Evolutionary conservation across 192 early-diverging fungal genomes (phyloP), one percentile per base, ranked within the genome.

Genomic region (Rhizophagus prolifer): DNA sequence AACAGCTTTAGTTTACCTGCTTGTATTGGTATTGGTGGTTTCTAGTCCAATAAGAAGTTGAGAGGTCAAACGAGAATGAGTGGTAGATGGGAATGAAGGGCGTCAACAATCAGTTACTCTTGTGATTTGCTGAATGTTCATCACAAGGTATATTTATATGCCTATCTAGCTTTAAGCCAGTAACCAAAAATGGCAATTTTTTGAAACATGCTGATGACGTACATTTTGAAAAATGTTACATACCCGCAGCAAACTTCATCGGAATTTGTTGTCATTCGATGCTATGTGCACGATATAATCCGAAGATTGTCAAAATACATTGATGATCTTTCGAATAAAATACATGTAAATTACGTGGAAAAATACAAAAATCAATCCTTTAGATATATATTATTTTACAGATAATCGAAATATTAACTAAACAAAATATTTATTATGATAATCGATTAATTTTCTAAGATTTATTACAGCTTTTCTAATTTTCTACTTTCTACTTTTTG

Each of bases 41-140:
- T 76, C 44, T 76, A 76, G 74, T 76, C 74, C 74, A 76, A 76
- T 76, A 76, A 76, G 74, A 76, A 66, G 74, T 76, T 23, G 74
- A 50, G 74, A 54, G 58, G 64, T 41, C 74, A 63, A 76, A 76
- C 60, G 74, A 76, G 63, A 76, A 76, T 76, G 62, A 76, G 74
- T 76, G 74, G 61, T 76, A 36, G 74, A 76, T 63, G 28, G 65
- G 65, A 67, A 61, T 30, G 58, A 44, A 59, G 60, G 34, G 25
- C 30, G 28, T 62, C 72, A 74, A 74, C 72, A 74, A 74, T 74
- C 72, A 25, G 23, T 74, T 30, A 25, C 50, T 30, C 72, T 71
- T 62, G 28, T 62, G 28, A 74, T 74, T 74, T 74, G 72, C 72
- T 74, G 59, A 44, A 63, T 30, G 61, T 63, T 28, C 61, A 63